These are phyloP conservation scores for Chaetothyriales sp. DNA, from an alignment of 2,329 filamentous ascomycete genomes.

Conservation along the genomic window DNA sequence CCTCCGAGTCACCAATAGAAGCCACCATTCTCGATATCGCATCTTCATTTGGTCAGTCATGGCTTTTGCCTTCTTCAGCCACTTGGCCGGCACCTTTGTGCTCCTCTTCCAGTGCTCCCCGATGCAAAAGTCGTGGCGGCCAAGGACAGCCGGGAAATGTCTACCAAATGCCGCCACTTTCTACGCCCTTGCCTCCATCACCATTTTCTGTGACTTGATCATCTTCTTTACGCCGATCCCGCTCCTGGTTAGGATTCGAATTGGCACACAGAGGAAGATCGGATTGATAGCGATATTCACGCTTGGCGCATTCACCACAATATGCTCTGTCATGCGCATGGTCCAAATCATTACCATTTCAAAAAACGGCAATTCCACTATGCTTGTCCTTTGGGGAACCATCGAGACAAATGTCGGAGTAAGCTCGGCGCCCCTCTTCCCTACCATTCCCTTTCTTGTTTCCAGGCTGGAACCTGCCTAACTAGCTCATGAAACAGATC, in stretches of 20 bases:
- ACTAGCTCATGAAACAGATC: conserved; percentile 18
- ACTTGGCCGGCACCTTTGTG: conserved; percentile 37
- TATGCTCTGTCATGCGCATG: conserved; percentile 42
- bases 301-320: conserved; percentile 41
- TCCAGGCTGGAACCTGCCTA: not conserved
- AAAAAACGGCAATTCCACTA: conserved; percentile 44
- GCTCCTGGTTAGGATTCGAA: conserved; percentile 36
- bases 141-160: conserved; percentile 29
- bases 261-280: conserved; percentile 36
- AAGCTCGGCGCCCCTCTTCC: conserved; percentile 16
- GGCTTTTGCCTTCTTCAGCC: conserved; percentile 31
- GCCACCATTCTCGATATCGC: conserved; percentile 34
- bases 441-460: not conserved
- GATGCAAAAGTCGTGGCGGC: conserved; percentile 37
- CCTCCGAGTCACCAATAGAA: conserved; percentile 37
- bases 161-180: conserved; percentile 37
- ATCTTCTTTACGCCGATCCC: conserved; percentile 40
- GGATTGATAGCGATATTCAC: conserved; percentile 40
- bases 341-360: conserved; percentile 33
- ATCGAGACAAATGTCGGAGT: conserved; percentile 47
- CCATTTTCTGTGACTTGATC: conserved; percentile 38
- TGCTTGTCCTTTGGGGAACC: conserved; percentile 43
- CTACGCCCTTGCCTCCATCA: conserved; percentile 39
- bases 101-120: conserved; percentile 40
- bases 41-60: conserved; percentile 34